Conservation (phyloP, 148 eudicot genomes). For the Suaeda aralocaspica region DNA sequence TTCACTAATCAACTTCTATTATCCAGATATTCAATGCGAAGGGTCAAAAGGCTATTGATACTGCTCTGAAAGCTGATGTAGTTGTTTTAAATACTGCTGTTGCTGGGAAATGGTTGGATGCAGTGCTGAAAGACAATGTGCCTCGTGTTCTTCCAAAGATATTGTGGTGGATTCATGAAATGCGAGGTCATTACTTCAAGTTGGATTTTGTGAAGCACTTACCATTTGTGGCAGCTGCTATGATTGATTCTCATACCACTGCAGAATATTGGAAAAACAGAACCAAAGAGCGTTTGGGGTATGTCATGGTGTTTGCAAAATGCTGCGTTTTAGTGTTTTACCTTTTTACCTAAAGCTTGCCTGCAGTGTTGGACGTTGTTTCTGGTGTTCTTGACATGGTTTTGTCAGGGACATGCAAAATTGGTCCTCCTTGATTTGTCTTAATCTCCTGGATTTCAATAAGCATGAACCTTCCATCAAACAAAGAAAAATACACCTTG, state of each 20-base stretch:
- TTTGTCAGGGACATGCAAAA: neutral
- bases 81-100: constrained; percentile 96
- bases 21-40: constrained; percentile 70
- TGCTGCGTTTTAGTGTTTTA: neutral
- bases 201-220: constrained; percentile 92
- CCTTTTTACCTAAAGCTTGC: neutral
- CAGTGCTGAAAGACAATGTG: constrained; percentile 83
- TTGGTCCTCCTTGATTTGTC: neutral
- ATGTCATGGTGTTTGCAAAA: constrained; percentile 18
- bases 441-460: neutral
- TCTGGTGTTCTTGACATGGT: neutral
- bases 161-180: constrained; percentile 99
- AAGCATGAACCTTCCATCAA: neutral
- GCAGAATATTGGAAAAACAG: constrained; percentile 97
- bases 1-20: constrained; percentile 8
- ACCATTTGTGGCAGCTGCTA: constrained; percentile 93
- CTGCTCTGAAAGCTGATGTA: constrained; percentile 88
- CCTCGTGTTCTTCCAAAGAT: constrained; percentile 89
- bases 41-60: constrained; percentile 83
- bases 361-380: neutral
- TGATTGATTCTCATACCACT: constrained; percentile 94
- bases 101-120: constrained; percentile 97
- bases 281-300: constrained; percentile 87
- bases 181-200: constrained; percentile 99
- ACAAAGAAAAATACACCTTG: neutral